Conservation (phyloP, 106 monocot species). For the Apostasia shenzhenica region DNA sequence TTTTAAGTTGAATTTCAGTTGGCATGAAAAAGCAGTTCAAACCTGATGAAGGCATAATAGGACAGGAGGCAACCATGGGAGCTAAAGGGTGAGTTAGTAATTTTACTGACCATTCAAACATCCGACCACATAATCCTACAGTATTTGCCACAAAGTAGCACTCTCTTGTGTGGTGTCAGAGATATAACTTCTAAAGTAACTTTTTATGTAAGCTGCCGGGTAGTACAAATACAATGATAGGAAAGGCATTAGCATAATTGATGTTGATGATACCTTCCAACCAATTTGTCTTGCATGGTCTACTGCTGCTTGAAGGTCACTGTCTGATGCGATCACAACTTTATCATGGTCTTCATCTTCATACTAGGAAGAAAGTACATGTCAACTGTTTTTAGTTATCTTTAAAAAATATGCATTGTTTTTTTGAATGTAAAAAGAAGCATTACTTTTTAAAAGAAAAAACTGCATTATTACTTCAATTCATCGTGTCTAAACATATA, state of each 20-base stretch:
- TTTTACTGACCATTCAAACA: neutral
- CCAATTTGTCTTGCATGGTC: constrained; percentile 83
- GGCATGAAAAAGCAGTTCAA: no score
- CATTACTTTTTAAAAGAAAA: neutral
- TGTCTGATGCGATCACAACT: constrained; percentile 78
- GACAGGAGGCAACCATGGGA: neutral
- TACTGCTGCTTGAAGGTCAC: constrained; percentile 78
- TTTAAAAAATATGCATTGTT: neutral
- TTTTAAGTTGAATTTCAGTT: no score
- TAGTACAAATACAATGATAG: no score
- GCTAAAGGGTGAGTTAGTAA: neutral
- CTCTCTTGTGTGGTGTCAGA: neutral
- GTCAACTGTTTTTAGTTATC: no score
- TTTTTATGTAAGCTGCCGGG: neutral
- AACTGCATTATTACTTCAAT: no score
- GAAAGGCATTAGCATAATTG: no score
- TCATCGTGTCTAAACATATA: no score
- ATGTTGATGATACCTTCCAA: constrained; percentile 57
- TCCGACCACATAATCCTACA: neutral
- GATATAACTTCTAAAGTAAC: neutral
- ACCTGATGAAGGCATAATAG: no score
- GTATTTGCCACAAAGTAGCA: neutral
- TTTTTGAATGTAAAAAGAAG: neutral
- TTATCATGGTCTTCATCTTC: constrained; percentile 96
- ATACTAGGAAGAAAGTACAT: constrained; percentile 36